Conservation (phyloP, 805 yeast genomes). For the Kodamaea laetipori region DNA sequence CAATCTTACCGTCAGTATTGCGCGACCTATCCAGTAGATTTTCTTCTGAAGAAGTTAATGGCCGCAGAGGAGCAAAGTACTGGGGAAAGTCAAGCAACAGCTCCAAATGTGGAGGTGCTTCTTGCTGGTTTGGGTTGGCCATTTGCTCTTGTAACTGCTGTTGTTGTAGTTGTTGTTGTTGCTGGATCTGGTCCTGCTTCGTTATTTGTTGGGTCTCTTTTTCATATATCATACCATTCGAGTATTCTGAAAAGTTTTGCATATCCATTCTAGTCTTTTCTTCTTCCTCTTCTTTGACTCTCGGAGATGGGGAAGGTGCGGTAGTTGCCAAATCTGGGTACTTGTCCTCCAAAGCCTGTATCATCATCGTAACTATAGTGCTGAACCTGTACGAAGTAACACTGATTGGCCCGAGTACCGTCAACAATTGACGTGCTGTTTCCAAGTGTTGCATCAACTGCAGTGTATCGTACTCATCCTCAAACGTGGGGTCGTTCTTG, state of each 20-base stretch:
- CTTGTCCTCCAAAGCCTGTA: slow-evolving; percentile 14
- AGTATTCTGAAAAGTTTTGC: neutral
- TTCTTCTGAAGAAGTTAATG: slow-evolving; percentile 8
- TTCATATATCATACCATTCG: neutral
- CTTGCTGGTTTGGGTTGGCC: slow-evolving; percentile 1
- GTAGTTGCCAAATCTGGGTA: slow-evolving; percentile 9
- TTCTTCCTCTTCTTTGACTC: slow-evolving; percentile 1
- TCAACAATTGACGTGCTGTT: slow-evolving; percentile 14
- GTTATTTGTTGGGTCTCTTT: neutral
- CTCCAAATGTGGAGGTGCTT: slow-evolving; percentile 4
- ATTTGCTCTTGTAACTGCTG: neutral
- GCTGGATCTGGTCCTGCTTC: neutral
- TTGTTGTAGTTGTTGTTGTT: neutral
- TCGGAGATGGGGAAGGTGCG: neutral
- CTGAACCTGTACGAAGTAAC: slow-evolving; percentile 16
- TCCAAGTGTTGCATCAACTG: slow-evolving; percentile 16
- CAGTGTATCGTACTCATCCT: slow-evolving; percentile 18
- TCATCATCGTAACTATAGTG: slow-evolving; percentile 18
- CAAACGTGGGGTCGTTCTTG: slow-evolving; percentile 12
- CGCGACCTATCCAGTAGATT: slow-evolving; percentile 11
- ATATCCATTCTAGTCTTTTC: neutral
- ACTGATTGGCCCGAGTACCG: slow-evolving; percentile 16
- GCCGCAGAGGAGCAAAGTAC: slow-evolving; percentile 18
- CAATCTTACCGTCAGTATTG: slow-evolving; percentile 13
- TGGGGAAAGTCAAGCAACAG: slow-evolving; percentile 19